Evolutionary conservation across 208 protist genomes (phyloP), one percentile per base, ranked within the genome.

Genomic region (Leishmania amazonensis): DNA sequence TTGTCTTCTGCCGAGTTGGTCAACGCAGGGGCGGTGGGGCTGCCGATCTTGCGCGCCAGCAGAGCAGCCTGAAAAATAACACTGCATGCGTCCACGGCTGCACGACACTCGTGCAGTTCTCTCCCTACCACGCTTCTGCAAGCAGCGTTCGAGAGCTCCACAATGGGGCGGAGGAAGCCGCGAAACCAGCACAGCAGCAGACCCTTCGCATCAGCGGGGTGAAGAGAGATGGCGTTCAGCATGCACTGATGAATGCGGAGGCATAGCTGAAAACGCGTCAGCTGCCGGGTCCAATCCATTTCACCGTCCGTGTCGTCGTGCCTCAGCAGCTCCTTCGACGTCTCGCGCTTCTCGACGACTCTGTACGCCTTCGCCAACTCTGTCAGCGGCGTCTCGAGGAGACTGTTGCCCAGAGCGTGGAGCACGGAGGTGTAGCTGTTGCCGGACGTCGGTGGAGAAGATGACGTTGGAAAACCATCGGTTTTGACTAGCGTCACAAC

Each of bases 11-110:
- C 53, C 0, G 73, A 15, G 19, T 64, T 47, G 38, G 19, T 40
- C 19, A 21, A 76, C 9, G 47, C 53, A 11, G 47, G 7, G 53
- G 47, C n/a, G 4, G n/a, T 11, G 7, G 73, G 31, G 28, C 31
- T 8, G 21, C 45, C 81, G 58, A 85, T 35, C 68, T 83, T 86
- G 42, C 71, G 58, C 5, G 81, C 49, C 17, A 76, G 28, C 82
- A 95, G 88, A n/a, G 93, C 86, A 4, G 89, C 85, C 13, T 90
- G 81, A 80, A 95, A 97, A 17, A 97, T 58, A 0, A 90, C 24
- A 35, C 87, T 84, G 51, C 86, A 86, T 73, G 90, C 90, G 65
- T 95, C 86, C 19, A 90, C 85, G 1, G 89, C 87, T 13, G 88
- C 85, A 73, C 84, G 82, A 24, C 79, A 88, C 53, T 67, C 75